phyloP scores from a whole-genome alignment of 2,329 filamentous ascomycete genomes.

The Talaromyces marneffei region DNA sequence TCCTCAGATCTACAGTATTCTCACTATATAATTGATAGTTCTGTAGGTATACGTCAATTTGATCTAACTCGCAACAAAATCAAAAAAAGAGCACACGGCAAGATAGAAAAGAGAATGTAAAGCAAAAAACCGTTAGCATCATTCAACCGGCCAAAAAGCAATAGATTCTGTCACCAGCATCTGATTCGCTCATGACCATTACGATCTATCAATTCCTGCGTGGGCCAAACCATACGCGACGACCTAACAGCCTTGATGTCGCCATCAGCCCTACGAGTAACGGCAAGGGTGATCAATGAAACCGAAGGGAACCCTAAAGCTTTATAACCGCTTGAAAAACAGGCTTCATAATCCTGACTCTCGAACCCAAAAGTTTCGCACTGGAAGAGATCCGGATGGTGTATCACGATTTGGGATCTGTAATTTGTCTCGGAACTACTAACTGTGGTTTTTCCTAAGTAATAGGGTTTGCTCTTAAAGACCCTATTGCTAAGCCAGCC shows the following conservation, averaged over 20 bases:
- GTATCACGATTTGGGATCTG: neutral
- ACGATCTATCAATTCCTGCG: neutral
- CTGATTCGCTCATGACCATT: neutral
- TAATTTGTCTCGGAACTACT: neutral
- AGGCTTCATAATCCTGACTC: neutral
- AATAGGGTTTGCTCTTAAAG: neutral
- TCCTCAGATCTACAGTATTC: no score
- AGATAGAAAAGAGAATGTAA: neutral
- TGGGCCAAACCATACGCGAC: neutral
- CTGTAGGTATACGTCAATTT: neutral
- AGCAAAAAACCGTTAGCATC: neutral
- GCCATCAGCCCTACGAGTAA: neutral
- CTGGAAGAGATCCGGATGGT: neutral
- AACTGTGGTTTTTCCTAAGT: neutral
- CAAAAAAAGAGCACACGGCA: neutral
- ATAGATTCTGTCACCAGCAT: neutral
- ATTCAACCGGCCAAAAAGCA: neutral
- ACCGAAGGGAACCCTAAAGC: neutral
- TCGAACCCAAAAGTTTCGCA: neutral
- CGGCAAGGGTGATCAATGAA: neutral
- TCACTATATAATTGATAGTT: no score
- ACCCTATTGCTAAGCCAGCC: neutral
- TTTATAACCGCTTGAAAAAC: neutral
- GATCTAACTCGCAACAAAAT: neutral
- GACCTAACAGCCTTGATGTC: neutral